phyloP scores from a whole-genome alignment of 441 rosid species.

The Metrosideros polymorpha region DNA sequence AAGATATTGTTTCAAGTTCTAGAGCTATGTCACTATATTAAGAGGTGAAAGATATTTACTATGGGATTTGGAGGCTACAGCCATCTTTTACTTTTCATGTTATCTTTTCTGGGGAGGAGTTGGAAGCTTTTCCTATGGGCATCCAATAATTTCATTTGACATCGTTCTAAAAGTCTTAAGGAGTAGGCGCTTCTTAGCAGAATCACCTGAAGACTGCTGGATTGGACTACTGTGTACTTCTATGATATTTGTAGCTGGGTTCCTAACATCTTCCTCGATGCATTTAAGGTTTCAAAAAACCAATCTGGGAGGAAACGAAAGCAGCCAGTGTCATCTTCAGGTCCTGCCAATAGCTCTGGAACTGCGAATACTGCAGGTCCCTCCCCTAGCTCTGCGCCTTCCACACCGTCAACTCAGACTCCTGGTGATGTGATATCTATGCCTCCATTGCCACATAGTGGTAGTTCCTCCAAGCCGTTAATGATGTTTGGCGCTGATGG shows the following conservation, averaged over 20 bases:
- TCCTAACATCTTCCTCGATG: not conserved
- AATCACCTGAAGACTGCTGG: not conserved
- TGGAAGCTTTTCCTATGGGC: not conserved
- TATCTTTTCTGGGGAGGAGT: not conserved
- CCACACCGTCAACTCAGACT: constrained; percentile 1
- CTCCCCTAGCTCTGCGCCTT: not conserved
- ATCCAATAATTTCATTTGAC: not conserved
- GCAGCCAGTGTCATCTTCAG: not conserved
- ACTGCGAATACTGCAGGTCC: not conserved
- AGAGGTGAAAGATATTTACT: not conserved
- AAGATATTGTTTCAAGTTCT: not conserved
- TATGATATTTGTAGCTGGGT: not conserved
- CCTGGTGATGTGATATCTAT: not conserved
- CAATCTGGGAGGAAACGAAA: constrained; percentile 1
- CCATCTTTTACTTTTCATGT: not conserved
- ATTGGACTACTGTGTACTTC: not conserved
- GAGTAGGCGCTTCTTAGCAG: not conserved
- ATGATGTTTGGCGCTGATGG: not conserved
- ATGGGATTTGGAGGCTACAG: not conserved
- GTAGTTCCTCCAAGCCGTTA: not conserved
- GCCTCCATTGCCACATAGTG: not conserved
- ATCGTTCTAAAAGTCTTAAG: not conserved
- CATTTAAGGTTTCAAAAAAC: not conserved
- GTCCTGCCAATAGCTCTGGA: constrained; percentile 2
- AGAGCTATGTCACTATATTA: not conserved